Evolutionary conservation across 2,329 filamentous ascomycete species (phyloP), one percentile per base, ranked within the genome.

Genomic region (Calonectria hongkongensis): DNA sequence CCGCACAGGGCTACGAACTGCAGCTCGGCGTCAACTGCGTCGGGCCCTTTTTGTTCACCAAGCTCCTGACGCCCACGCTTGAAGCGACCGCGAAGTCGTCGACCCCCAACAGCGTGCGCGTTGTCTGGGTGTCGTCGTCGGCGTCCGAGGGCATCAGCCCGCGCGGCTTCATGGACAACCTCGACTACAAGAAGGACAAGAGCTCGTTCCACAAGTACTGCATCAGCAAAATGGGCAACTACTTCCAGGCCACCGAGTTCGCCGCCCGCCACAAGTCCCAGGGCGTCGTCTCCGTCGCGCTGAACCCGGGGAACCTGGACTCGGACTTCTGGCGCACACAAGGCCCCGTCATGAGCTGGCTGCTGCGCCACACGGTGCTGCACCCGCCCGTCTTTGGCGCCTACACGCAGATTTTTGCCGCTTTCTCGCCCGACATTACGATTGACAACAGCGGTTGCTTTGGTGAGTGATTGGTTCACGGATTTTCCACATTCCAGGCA

Each of bases 381-480:
- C 78, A 82, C 66, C 80, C 83, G 0, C 21, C 79, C 0, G 68
- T 83, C 13, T 79, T 83, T 33, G 88, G 88, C 0, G 87, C 87
- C 0, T 89, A 88, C 75, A 88, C 88, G 0, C 84, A 87, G 71
- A 75, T 90, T 0, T 90, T 85, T 71, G 84, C 87, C 0, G 87
- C 83, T 0, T 80, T 88, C 47, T 86, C 87, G 0, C 84, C 85
- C 0, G 83, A 88, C 0, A 80, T 89, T 4, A 86, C 83, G 0
- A 47, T 83, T 1, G 85, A 79, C 8, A 70, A 75, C 2, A 73
- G 68, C 4, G 78, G 78, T 0, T 36, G 45, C 15, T 79, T 70
- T 28, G 66, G 77, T 79, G 54, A 68, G 74, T 71, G 1, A 4
- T 13, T n/a, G 3, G 21, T 6, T 25, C 18, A 12, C 18, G 28